A percentile compares a stretch with the other conserved stretches of the same genome.
phyloP scores from a whole-genome alignment of 371 early-diverging fungal genomes.

The Coemansia sp. region DNA sequence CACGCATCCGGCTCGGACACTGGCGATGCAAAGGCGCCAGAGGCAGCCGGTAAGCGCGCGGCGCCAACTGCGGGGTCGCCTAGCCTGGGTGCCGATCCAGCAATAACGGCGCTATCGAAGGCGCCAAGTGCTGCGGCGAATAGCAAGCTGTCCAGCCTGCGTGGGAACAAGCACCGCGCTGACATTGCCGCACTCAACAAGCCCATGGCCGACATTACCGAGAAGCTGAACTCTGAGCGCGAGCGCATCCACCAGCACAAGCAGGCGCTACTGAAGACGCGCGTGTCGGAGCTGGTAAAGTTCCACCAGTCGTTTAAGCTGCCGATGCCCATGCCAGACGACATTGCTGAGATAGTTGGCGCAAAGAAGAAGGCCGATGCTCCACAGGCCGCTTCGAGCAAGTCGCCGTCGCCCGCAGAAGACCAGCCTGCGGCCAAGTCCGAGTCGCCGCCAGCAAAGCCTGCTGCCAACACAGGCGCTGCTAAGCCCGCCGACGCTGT shows the following conservation, averaged over 20 bases:
- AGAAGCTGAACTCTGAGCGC: constrained; percentile 53
- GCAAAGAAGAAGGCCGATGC: constrained; percentile 26
- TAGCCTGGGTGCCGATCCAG: constrained; percentile 24
- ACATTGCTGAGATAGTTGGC: constrained; percentile 33
- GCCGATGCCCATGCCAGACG: constrained; percentile 46
- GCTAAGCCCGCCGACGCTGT: not conserved
- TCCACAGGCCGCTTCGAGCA: not conserved
- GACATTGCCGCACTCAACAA: constrained; percentile 47
- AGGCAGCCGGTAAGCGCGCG: not conserved
- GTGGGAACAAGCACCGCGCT: constrained; percentile 44
- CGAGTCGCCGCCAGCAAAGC: constrained; percentile 1
- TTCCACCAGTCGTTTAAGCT: constrained; percentile 78
- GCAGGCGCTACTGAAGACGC: constrained; percentile 67
- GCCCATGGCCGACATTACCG: constrained; percentile 50
- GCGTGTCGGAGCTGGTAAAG: constrained; percentile 74
- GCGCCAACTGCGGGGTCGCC: not conserved
- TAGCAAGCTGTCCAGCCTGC: constrained; percentile 45
- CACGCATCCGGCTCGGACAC: constrained; percentile 19
- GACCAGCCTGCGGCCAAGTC: not conserved
- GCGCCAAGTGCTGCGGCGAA: constrained; percentile 2
- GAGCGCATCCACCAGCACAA: constrained; percentile 77
- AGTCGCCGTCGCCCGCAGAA: not conserved
- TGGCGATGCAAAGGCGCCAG: not conserved
- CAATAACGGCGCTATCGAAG: constrained; percentile 33
- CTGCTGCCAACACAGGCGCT: not conserved